Evolutionary conservation across 140 eudicot species (phyloP).

Genomic region (Cichorium intybus): DNA sequence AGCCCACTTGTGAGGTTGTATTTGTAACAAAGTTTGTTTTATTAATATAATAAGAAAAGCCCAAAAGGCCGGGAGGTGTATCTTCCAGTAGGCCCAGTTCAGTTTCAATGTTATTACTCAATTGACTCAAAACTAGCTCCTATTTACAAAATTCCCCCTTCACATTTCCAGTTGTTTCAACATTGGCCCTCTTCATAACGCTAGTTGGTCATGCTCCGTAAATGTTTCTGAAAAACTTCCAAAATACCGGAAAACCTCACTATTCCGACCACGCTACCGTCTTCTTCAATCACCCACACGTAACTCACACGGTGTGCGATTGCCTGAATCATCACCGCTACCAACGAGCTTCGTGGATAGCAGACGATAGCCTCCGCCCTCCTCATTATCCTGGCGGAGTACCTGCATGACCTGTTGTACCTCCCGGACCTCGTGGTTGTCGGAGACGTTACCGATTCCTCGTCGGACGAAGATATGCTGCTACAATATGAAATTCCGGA

Average conservation of each 20-base stretch:
- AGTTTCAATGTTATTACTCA: background rate
- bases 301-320: slow-evolving; percentile 67
- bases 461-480: slow-evolving; percentile 43
- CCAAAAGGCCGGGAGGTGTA: background rate
- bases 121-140: slow-evolving; percentile 5
- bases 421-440: slow-evolving; percentile 28
- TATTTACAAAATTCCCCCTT: slow-evolving; percentile 16
- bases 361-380: slow-evolving; percentile 71
- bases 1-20: too few relatives aligned
- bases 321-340: slow-evolving; percentile 88
- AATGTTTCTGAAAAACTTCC: slow-evolving; percentile 53
- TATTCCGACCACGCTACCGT: slow-evolving; percentile 58
- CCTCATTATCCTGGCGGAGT: slow-evolving; percentile 63
- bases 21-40: slow-evolving; percentile 15
- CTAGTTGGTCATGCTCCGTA: slow-evolving; percentile 35
- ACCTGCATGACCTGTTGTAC: slow-evolving; percentile 44
- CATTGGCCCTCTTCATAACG: background rate
- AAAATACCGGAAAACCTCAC: slow-evolving; percentile 69
- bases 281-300: slow-evolving; percentile 83
- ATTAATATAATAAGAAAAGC: background rate
- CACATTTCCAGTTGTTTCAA: background rate
- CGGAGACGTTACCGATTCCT: slow-evolving; percentile 35
- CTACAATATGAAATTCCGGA: slow-evolving; percentile 15
- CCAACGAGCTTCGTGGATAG: slow-evolving; percentile 63
- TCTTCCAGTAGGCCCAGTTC: slow-evolving; percentile 4